Evolutionary conservation across 2,329 filamentous ascomycete genomes (phyloP), one percentile per base, ranked within the genome.

Genomic region (Beauveria rudraprayagi): DNA sequence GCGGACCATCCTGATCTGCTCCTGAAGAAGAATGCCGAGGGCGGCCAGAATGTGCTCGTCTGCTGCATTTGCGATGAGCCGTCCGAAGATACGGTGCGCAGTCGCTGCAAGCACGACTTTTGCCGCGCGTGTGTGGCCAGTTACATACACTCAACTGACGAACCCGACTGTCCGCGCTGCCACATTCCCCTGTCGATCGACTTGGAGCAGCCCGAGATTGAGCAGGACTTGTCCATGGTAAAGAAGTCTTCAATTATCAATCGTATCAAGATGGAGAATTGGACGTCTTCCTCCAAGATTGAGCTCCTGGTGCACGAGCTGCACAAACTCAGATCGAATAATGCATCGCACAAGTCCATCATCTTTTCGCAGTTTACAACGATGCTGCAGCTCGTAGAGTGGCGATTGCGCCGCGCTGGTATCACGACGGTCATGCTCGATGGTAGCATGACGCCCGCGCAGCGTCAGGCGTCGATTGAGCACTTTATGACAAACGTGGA

Each of bases 161-260:
- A 84, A 53, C 84, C 87, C 1, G 88, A 92, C 67, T 99, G 94
- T 68, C 94, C 94, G 2, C 87, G 86, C 55, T 99, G 94, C 72
- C 94, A 99, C 71, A 96, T 97, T 56, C 81, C 87, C 1, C 81
- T 99, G 6, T 84, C 86, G 0, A 96, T 99, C 66, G 94, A 99
- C 73, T 85, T 97, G 44, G 93, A 97, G 71, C 92, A 97, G 75
- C 91, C 92, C 0, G 92, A 96, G 66, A 92, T 97, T 59, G 92
- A 96, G 74, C 92, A 97, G 73, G 91, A 97, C 64, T 90, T 93
- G 72, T 82, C 85, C 1, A 77, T 87, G 7, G 86, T 96, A 63
- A 97, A 96, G 82, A 97, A 97, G 76, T 92, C 87, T 16, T 96
- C 92, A 1, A 99, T 99, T 73, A 95, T 97, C 80, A 97, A 97